Evolutionary conservation across 768 basidiomycete genomes (phyloP).

Genomic region (Collybia mongolica): DNA sequence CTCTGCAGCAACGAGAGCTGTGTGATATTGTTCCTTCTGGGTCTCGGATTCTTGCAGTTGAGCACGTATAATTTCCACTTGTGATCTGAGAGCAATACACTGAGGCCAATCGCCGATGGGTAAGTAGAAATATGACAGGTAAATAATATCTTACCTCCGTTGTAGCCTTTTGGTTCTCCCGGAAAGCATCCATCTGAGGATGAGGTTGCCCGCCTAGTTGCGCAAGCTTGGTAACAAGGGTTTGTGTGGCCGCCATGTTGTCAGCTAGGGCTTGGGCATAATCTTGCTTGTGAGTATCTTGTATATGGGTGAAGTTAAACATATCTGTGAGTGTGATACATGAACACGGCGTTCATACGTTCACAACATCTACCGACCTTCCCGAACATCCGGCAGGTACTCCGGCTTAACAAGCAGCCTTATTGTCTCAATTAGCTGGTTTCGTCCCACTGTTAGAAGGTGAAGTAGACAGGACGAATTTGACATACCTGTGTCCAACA

Average conservation of each 20-base stretch:
- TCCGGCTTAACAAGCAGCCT: conserved; percentile 55
- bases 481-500: conserved; percentile 74
- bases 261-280: conserved; percentile 47
- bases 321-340: conserved; percentile 30
- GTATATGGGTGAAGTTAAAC: conserved; percentile 43
- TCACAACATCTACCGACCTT: conserved; percentile 19
- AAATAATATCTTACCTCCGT: conserved; percentile 51
- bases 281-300: conserved; percentile 33
- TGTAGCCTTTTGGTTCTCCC: conserved; percentile 50
- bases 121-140: not conserved
- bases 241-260: conserved; percentile 56
- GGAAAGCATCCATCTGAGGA: conserved; percentile 37
- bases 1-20: conserved; percentile 55
- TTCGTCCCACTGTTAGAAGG: conserved; percentile 1
- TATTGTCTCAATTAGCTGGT: conserved; percentile 66
- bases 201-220: conserved; percentile 37
- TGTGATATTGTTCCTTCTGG: conserved; percentile 47
- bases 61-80: conserved; percentile 49
- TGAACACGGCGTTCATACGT: too few species aligned
- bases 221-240: conserved; percentile 58
- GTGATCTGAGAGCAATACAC: conserved; percentile 59
- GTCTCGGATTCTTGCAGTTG: conserved; percentile 49
- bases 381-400: conserved; percentile 39
- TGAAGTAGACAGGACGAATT: conserved; percentile 1
- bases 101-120: conserved; percentile 22